phyloP scores from a whole-genome alignment of 2,329 filamentous ascomycete species.

The Capronia epimyces region DNA sequence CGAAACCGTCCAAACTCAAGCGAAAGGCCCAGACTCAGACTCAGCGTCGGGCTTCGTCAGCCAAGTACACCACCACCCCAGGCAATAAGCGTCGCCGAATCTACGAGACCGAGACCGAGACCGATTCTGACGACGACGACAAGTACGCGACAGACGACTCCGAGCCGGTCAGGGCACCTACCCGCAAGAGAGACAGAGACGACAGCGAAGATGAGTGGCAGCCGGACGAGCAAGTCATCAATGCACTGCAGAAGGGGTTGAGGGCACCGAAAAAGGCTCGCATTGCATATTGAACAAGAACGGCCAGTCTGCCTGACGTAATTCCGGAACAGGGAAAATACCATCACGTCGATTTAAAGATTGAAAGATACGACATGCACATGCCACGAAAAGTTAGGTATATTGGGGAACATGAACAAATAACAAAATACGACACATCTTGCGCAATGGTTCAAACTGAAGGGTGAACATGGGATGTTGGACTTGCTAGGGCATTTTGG shows the following conservation, averaged over 20 bases:
- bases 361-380: background rate
- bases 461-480: background rate
- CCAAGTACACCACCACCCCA: background rate
- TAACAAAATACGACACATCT: too few relatives aligned
- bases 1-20: background rate
- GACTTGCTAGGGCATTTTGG: background rate
- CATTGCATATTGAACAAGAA: background rate
- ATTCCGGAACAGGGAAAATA: too few relatives aligned
- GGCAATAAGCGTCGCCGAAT: background rate
- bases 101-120: background rate
- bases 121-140: slow-evolving; percentile 8
- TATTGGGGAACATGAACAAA: too few relatives aligned
- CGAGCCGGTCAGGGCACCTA: background rate
- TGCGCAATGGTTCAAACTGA: background rate
- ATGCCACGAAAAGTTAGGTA: background rate
- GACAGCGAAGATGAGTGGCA: slow-evolving; percentile 15
- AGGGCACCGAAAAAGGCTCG: slow-evolving; percentile 5
- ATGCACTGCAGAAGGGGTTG: slow-evolving; percentile 3
- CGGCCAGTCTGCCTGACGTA: too few relatives aligned
- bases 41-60: too few relatives aligned
- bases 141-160: background rate
- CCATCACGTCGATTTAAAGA: too few relatives aligned
- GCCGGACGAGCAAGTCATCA: background rate
- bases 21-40: background rate
- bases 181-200: slow-evolving; percentile 9